A percentile compares a stretch with the other conserved stretches of the same genome.
phyloP scores from a whole-genome alignment of 2,329 filamentous ascomycete species.

The Hypoxylon sp. region DNA sequence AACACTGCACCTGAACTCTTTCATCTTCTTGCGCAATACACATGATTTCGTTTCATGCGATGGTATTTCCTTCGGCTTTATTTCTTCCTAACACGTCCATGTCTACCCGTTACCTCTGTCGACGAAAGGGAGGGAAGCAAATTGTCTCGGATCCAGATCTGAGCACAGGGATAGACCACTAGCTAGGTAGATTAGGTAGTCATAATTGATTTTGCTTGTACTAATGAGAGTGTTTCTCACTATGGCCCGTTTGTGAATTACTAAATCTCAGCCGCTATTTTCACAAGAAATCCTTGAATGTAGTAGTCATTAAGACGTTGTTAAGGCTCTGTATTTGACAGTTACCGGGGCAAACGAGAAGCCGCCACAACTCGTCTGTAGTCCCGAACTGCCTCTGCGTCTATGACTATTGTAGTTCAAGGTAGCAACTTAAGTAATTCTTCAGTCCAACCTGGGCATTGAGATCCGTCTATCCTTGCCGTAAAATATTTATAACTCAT shows the following conservation, averaged over 20 bases:
- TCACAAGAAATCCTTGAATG: background rate
- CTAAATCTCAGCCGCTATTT: background rate
- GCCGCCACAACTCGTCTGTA: background rate
- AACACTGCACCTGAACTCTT: background rate
- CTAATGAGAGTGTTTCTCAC: background rate
- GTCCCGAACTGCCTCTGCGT: too few species aligned
- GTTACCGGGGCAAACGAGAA: background rate
- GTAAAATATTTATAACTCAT: background rate
- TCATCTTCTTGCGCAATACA: background rate
- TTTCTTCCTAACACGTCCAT: constrained; percentile 11
- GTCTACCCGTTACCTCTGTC: constrained; percentile 1
- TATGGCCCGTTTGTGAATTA: constrained; percentile 3
- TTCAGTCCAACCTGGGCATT: background rate
- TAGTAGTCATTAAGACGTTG: background rate
- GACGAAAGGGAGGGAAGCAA: background rate
- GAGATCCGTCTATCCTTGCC: background rate
- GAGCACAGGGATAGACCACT: constrained; percentile 17
- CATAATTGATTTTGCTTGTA: background rate
- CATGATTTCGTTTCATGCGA: background rate
- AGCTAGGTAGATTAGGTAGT: constrained; percentile 29
- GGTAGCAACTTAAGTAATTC: background rate
- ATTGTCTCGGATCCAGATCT: constrained; percentile 9
- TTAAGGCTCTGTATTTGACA: background rate
- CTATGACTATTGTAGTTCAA: too few species aligned
- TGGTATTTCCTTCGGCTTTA: background rate